Percentiles rank a stretch among this genome's conserved stretches.
Conservation (phyloP, 345 rosid species). For the Sonneratia alba region DNA sequence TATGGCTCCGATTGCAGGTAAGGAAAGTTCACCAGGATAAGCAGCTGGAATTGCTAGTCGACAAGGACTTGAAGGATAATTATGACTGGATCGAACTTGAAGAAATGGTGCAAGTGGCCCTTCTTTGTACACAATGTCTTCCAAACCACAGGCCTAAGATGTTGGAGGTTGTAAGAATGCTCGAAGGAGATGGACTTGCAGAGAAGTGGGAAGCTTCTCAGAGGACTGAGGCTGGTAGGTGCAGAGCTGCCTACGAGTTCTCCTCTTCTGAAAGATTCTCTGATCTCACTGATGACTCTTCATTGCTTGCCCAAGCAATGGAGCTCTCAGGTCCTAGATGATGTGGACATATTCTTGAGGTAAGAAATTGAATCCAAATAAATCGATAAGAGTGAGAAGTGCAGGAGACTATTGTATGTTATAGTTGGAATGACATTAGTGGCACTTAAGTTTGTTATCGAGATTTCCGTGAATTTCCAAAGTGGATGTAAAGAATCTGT, state of each 20-base stretch:
- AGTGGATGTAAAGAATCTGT: neutral
- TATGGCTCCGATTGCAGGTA: slow-evolving; percentile 8
- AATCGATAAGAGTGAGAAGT: neutral
- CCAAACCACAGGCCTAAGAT: slow-evolving; percentile 24
- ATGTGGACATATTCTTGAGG: neutral
- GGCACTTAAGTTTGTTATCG: neutral
- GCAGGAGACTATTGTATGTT: neutral
- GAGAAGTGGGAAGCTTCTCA: slow-evolving; percentile 30
- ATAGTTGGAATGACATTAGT: neutral
- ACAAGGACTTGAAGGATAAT: slow-evolving; percentile 18
- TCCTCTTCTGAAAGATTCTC: slow-evolving; percentile 14
- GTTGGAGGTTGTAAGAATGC: slow-evolving; percentile 25
- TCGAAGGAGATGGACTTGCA: slow-evolving; percentile 24
- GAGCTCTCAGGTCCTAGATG: slow-evolving; percentile 24
- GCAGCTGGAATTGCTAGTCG: slow-evolving; percentile 16
- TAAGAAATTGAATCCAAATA: neutral
- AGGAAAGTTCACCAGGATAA: slow-evolving; percentile 17
- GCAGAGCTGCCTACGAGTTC: slow-evolving; percentile 11
- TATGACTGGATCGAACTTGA: slow-evolving; percentile 18
- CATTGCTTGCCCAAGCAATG: slow-evolving; percentile 19
- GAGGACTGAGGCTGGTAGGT: slow-evolving; percentile 6
- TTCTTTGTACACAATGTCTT: slow-evolving; percentile 23
- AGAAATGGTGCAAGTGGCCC: slow-evolving; percentile 24
- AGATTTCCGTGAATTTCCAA: neutral
- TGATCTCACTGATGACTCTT: slow-evolving; percentile 18